Evolutionary conservation across 139 green algal genomes (phyloP).

Genomic region (Chlorella sp.): DNA sequence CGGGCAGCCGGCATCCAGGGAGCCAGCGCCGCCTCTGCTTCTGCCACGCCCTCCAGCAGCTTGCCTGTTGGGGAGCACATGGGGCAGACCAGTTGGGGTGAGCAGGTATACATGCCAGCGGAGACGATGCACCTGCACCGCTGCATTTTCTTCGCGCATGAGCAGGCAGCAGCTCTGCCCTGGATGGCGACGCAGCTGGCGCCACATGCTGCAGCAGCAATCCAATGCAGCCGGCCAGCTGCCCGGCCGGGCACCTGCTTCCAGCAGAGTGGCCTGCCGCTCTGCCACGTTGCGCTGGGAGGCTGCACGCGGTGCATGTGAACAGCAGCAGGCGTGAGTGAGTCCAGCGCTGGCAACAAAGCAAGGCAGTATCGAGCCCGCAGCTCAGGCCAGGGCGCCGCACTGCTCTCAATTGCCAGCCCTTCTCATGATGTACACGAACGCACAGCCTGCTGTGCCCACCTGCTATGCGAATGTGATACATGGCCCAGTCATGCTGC

Average conservation of each 20-base stretch:
- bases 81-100: neutral
- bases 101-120: neutral
- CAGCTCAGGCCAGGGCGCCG: no score
- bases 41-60: neutral
- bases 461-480: no score
- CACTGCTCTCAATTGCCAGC: no score
- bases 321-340: neutral
- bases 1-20: constrained; percentile 10
- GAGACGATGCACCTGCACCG: neutral
- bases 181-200: neutral
- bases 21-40: neutral
- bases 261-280: constrained; percentile 16
- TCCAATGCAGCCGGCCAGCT: neutral
- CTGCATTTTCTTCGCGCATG: no score
- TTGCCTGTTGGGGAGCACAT: neutral
- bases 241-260: neutral
- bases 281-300: constrained; percentile 17
- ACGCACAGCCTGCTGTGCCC: no score
- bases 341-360: no score
- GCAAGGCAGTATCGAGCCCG: no score
- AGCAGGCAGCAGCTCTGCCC: neutral
- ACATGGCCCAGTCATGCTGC: constrained; percentile 15
- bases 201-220: neutral
- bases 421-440: no score
- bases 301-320: neutral